Conservation (phyloP, 2,329 filamentous ascomycete species). For the Aaosphaeria pasadenensis region DNA sequence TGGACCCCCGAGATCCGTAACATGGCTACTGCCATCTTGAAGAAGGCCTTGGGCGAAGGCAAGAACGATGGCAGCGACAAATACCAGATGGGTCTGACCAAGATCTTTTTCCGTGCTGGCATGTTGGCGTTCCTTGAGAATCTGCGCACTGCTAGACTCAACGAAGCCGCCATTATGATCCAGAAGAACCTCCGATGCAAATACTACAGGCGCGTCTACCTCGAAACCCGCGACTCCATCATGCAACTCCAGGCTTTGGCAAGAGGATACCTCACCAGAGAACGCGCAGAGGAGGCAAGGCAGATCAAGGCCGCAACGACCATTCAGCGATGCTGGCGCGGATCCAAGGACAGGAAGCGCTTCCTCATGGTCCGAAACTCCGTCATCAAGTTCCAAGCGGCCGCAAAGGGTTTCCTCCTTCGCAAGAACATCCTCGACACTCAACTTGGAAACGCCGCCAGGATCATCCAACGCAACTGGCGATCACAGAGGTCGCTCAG, state of each 20-base stretch:
- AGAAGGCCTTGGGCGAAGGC: conserved; percentile 71
- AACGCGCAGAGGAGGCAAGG: conserved; percentile 74
- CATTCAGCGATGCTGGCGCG: conserved; percentile 93
- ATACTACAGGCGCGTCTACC: conserved; percentile 88
- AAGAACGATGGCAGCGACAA: conserved; percentile 74
- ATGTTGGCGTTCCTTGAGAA: conserved; percentile 99
- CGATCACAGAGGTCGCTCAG: conserved; percentile 74
- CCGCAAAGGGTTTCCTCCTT: conserved; percentile 87
- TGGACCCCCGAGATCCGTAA: conserved; percentile 93
- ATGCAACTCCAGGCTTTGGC: conserved; percentile 74
- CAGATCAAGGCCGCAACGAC: conserved; percentile 84
- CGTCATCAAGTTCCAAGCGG: conserved; percentile 82
- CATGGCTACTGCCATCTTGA: conserved; percentile 91
- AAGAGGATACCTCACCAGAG: conserved; percentile 75
- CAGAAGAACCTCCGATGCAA: conserved; percentile 97
- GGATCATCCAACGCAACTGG: conserved; percentile 89
- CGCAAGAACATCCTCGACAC: conserved; percentile 92
- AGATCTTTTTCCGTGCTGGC: conserved; percentile 98
- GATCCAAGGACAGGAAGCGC: conserved; percentile 80
- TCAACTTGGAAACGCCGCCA: conserved; percentile 84
- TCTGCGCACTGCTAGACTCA: conserved; percentile 82
- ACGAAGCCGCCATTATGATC: conserved; percentile 93
- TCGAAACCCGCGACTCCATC: conserved; percentile 80
- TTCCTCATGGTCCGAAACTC: conserved; percentile 78
- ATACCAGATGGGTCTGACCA: conserved; percentile 95